Conservation (phyloP, 148 eudicot species). For the Spergularia marina region DNA sequence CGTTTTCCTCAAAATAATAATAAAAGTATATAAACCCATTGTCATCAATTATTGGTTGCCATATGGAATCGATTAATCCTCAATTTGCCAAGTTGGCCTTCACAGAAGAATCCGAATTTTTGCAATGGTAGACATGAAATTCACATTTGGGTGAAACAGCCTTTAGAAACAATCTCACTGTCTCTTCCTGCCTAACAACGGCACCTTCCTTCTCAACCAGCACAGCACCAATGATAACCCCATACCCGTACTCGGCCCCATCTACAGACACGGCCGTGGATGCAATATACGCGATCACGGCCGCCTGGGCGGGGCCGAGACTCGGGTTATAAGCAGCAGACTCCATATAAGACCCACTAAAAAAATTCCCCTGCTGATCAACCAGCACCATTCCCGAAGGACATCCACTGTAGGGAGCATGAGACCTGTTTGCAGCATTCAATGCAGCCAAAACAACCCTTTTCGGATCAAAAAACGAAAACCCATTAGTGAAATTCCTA, state of each 20-base stretch:
- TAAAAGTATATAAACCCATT: neutral
- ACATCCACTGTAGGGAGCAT: constrained; percentile 65
- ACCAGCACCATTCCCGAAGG: constrained; percentile 68
- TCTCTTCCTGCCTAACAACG: constrained; percentile 64
- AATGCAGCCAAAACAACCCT: constrained; percentile 45
- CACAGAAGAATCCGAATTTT: neutral
- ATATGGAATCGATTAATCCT: too few species aligned
- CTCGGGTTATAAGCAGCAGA: constrained; percentile 97
- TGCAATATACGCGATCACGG: constrained; percentile 59
- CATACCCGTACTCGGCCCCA: constrained; percentile 46
- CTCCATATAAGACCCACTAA: constrained; percentile 68
- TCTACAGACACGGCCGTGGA: constrained; percentile 45
- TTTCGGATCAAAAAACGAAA: constrained; percentile 11
- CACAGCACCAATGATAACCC: constrained; percentile 53
- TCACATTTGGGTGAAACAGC: constrained; percentile 57
- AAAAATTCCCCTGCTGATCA: constrained; percentile 54
- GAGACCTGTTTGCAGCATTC: constrained; percentile 61
- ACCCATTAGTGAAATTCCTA: constrained; percentile 29
- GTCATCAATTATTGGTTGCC: neutral
- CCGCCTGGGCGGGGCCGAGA: constrained; percentile 81
- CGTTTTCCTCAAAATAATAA: too few species aligned
- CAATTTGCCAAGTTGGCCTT: neutral
- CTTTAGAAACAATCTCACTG: constrained; percentile 56
- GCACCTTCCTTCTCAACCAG: constrained; percentile 74
- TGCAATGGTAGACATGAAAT: constrained; percentile 55